Base-by-base conservation (phyloP, 352 stramenopile genomes). In the Saprolegnia parasitica region DNA sequence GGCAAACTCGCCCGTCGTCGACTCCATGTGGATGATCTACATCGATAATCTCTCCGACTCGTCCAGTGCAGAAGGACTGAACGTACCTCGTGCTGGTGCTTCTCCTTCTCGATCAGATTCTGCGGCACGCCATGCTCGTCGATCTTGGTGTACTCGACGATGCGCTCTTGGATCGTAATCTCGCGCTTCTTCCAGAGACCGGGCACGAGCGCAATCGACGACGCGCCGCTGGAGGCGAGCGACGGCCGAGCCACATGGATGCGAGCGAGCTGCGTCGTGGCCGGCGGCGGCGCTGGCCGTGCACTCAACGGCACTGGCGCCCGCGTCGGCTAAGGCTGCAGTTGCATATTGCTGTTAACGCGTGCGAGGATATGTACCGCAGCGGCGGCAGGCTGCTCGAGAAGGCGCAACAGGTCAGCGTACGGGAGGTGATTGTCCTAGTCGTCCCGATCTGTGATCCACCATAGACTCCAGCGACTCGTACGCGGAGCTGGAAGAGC, bases 91-190 rank as follows among this genome's bases (percentile, higher is more conserved):
- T 76, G 90, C 75, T 91, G 85, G 68, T 93, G 83, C n/a, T 83
- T 81, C 72, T 93, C 87, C 63, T 87, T 89, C 71, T 95, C 86
- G 21, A 95, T 83, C 23, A 95, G 70, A 20, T 86, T 75, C 73
- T 95, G 87, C 21, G 84, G 73, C 45, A 79, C 76, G 11, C 87
- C 85, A 18, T 84, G 81, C 29, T 93, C 84, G 65, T 93, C 87
- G 63, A 95, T 95, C 77, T 92, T 95, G 47, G 84, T 95, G 78
- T 95, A 92, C 73, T 95, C 82, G 46, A 79, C 90, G 62, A 90
- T 89, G n/a, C 82, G 80, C 57, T 95, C 86, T 65, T 95, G 86
- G 68, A 95, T 91, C 35, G 86, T 92, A 37, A 91, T 81, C 73
- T 95, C 85, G 26, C 87, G 83, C 58, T 95, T 95, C 72, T 93